Conservation (phyloP, 2,329 filamentous ascomycete species). For the Beauveria asiatica region DNA sequence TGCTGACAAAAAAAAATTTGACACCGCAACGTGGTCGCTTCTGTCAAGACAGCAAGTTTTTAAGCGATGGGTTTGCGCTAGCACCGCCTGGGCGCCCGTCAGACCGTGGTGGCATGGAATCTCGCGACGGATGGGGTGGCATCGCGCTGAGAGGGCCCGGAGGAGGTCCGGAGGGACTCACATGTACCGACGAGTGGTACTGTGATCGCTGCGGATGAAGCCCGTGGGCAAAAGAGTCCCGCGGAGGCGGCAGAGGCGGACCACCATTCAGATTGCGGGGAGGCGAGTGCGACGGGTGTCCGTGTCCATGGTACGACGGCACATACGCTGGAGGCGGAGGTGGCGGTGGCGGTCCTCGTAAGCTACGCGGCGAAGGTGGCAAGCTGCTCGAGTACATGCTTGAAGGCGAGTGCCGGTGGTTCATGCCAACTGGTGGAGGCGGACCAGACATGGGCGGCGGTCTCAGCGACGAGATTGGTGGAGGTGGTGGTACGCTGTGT, state of each 20-base stretch:
- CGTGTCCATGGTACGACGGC: slow-evolving; percentile 23
- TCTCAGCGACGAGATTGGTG: slow-evolving; percentile 32
- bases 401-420: slow-evolving; percentile 27
- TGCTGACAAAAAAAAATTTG: not conserved
- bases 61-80: slow-evolving; percentile 67
- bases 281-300: slow-evolving; percentile 3
- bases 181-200: slow-evolving; percentile 31
- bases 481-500: slow-evolving; percentile 19
- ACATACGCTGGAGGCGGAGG: slow-evolving; percentile 32
- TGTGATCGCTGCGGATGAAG: slow-evolving; percentile 33
- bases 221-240: slow-evolving; percentile 31
- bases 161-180: slow-evolving; percentile 33
- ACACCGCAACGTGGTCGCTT: not conserved
- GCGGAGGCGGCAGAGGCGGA: slow-evolving; percentile 22
- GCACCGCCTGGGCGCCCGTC: slow-evolving; percentile 52
- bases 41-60: slow-evolving; percentile 59
- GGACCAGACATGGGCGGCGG: slow-evolving; percentile 39
- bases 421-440: slow-evolving; percentile 31
- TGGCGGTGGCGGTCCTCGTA: slow-evolving; percentile 29
- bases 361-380: slow-evolving; percentile 40
- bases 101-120: slow-evolving; percentile 24
- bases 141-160: slow-evolving; percentile 28
- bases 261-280: slow-evolving; percentile 26
- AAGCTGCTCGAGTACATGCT: slow-evolving; percentile 33
- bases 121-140: slow-evolving; percentile 20